Conservation (phyloP, 2,329 filamentous ascomycete species). For the Berkeleyomyces rouxiae region DNA sequence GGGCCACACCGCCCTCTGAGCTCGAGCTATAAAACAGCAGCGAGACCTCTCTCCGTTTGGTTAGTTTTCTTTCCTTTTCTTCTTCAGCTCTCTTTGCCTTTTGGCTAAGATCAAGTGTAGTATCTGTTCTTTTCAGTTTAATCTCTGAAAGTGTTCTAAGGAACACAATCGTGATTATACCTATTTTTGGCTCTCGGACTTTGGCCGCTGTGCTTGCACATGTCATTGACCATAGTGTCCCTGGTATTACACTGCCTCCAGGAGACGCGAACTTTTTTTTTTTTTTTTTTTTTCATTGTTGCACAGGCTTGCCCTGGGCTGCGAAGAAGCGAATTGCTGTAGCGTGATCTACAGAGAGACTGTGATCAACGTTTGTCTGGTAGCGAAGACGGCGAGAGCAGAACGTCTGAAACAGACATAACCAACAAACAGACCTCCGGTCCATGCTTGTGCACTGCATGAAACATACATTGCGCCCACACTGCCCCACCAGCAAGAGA, state of each 20-base stretch:
- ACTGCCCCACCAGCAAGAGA: too few species aligned
- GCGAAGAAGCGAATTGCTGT: slow-evolving; percentile 4
- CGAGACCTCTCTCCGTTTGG: neutral
- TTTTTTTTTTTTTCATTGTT: slow-evolving; percentile 14
- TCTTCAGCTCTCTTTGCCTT: slow-evolving; percentile 21
- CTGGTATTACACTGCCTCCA: slow-evolving; percentile 16
- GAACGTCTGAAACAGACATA: neutral
- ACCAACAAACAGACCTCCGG: too few species aligned
- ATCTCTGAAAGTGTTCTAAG: slow-evolving; percentile 74
- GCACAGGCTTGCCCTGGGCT: slow-evolving; percentile 8
- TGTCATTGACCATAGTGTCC: slow-evolving; percentile 13
- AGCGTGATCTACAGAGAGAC: neutral
- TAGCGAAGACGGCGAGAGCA: neutral
- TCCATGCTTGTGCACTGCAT: too few species aligned
- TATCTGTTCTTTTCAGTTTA: slow-evolving; percentile 98
- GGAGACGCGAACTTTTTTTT: slow-evolving; percentile 15
- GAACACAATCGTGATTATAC: slow-evolving; percentile 65
- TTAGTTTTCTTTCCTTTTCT: slow-evolving; percentile 11
- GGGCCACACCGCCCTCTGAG: neutral
- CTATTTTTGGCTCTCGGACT: slow-evolving; percentile 36
- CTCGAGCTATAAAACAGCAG: slow-evolving; percentile 5
- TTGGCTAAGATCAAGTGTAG: slow-evolving; percentile 87
- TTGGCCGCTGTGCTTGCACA: slow-evolving; percentile 14
- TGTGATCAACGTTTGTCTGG: neutral
- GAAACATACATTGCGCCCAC: too few species aligned